Evolutionary conservation across 306 rosid species (phyloP).

Genomic region (Trifolium fragiferum): DNA sequence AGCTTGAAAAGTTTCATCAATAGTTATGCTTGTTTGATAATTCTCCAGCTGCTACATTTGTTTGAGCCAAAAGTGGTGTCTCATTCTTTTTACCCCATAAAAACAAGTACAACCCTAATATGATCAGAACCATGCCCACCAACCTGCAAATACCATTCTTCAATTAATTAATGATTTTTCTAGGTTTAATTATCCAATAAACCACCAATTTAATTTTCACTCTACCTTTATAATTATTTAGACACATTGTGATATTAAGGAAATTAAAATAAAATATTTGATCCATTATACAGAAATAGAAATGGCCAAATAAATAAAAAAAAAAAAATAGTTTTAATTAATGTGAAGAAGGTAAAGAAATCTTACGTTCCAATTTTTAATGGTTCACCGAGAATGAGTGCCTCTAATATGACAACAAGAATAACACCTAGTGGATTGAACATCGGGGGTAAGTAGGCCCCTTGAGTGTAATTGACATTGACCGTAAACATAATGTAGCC

Average conservation of each 20-base stretch:
- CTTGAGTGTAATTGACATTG: conserved; percentile 55
- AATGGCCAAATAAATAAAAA: no score
- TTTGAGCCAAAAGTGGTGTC: neutral
- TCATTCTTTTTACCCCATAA: conserved; percentile 67
- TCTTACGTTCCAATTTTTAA: conserved; percentile 61
- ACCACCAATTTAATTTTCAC: no score
- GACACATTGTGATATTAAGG: no score
- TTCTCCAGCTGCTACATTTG: conserved; percentile 32
- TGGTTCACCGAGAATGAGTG: conserved; percentile 57
- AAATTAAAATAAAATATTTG: no score
- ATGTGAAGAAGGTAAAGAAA: neutral
- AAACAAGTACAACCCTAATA: conserved; percentile 61
- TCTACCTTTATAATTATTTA: no score
- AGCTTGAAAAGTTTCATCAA: neutral
- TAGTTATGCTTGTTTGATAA: conserved; percentile 16
- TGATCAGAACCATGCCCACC: no score
- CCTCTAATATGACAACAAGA: conserved; percentile 65
- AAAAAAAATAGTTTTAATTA: no score
- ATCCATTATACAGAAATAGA: no score
- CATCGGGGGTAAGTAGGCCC: conserved; percentile 78
- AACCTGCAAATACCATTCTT: conserved; percentile 46
- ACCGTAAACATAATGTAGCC: conserved; percentile 61
- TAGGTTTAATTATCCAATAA: no score
- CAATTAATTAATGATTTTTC: neutral
- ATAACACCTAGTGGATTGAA: conserved; percentile 71